Conservation (phyloP, 306 rosid species). For the Castanea sativa region DNA sequence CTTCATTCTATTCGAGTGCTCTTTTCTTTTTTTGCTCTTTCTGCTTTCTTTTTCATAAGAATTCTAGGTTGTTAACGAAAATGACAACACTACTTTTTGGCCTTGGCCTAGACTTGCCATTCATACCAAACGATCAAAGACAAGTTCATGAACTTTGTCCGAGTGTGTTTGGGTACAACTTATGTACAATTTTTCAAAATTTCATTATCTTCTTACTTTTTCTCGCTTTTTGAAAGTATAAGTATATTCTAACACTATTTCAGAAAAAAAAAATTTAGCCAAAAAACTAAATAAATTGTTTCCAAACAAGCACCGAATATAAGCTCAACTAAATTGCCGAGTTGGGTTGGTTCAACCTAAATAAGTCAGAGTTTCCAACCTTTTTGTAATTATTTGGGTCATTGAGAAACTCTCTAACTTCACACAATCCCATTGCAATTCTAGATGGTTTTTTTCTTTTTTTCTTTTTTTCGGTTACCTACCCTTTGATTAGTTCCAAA, state of each 20-base stretch:
- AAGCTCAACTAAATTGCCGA: no score
- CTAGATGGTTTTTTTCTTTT: neutral
- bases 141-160: no score
- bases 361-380: no score
- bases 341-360: no score
- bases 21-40: neutral
- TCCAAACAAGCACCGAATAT: no score
- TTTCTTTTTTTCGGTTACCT: neutral
- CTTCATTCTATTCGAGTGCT: neutral
- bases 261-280: no score
- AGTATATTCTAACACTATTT: no score
- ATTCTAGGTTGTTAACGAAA: neutral
- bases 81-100: neutral
- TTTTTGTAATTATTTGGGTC: neutral
- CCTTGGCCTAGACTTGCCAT: neutral
- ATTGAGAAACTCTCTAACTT: neutral
- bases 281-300: no score
- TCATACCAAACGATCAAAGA: neutral
- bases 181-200: no score
- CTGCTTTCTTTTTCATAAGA: neutral
- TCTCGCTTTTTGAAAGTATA: no score
- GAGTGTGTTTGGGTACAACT: no score
- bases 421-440: neutral
- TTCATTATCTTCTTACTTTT: no score
- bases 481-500: neutral